Conservation (phyloP, 2,329 filamentous ascomycete genomes). For the Cercospora nicotianae region DNA sequence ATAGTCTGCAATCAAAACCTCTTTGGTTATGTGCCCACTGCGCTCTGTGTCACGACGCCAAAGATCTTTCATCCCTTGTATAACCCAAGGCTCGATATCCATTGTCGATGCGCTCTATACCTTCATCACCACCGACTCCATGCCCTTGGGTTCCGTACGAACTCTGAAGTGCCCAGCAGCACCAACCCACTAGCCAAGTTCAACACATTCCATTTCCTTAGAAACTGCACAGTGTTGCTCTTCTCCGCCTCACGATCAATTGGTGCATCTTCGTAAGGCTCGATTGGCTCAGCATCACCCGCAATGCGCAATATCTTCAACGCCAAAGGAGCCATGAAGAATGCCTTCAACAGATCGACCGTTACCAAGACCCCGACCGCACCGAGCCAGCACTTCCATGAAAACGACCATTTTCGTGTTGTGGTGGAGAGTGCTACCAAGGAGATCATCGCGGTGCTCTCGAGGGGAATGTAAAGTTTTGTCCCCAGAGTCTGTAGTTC, state of each 20-base stretch:
- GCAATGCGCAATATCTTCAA: constrained; percentile 32
- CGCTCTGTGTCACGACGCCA: not conserved
- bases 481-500: constrained; percentile 28
- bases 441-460: constrained; percentile 27
- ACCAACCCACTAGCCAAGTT: constrained; percentile 7
- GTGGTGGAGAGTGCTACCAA: constrained; percentile 28
- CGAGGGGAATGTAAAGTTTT: constrained; percentile 28
- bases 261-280: constrained; percentile 37
- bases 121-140: not conserved
- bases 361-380: constrained; percentile 26
- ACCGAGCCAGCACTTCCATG: constrained; percentile 30
- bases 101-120: not conserved
- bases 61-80: not conserved
- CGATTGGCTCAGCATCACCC: constrained; percentile 33
- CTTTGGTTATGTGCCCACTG: not conserved
- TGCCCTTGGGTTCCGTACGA: not conserved
- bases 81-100: not conserved
- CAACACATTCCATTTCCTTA: constrained; percentile 28
- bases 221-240: constrained; percentile 33
- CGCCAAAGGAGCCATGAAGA: constrained; percentile 31
- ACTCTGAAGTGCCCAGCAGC: constrained; percentile 1
- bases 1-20: not conserved
- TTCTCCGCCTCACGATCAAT: constrained; percentile 34
- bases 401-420: constrained; percentile 9
- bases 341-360: constrained; percentile 31